These are phyloP conservation scores for Plantago rigida DNA, from an alignment of 305 asterid species.

Conservation along the genomic window DNA sequence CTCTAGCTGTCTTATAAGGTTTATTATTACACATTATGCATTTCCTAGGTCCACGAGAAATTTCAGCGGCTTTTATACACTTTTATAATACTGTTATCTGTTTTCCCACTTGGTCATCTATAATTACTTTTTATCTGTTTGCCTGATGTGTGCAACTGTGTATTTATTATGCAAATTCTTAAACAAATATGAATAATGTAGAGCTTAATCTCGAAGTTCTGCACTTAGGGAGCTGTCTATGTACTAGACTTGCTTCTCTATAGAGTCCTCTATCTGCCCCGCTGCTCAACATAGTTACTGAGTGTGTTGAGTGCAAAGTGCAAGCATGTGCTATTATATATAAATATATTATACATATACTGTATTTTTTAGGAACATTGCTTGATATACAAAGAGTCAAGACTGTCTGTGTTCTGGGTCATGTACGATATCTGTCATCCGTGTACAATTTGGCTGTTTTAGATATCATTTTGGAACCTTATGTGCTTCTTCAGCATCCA, in stretches of 20 bases:
- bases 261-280: neutral
- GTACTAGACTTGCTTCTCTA: conserved; percentile 14
- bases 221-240: conserved; percentile 5
- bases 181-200: too few species aligned
- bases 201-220: neutral
- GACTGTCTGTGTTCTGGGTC: conserved; percentile 20
- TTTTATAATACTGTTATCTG: conserved; percentile 4
- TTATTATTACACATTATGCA: conserved; percentile 13
- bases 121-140: neutral
- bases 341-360: neutral
- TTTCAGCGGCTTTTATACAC: conserved; percentile 5
- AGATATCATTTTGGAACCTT: conserved; percentile 9
- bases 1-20: conserved; percentile 18
- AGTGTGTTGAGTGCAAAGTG: neutral
- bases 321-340: neutral
- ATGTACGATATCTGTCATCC: conserved; percentile 6
- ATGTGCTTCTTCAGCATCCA: conserved; percentile 12
- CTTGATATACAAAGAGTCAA: conserved; percentile 17
- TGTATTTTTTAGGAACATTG: conserved; percentile 11
- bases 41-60: conserved; percentile 16
- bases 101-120: conserved; percentile 15
- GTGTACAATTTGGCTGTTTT: conserved; percentile 15
- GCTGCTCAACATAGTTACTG: neutral
- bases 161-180: neutral
- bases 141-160: neutral